Base-by-base conservation (phyloP, 2,329 filamentous ascomycete species). In the Fusarium citri region DNA sequence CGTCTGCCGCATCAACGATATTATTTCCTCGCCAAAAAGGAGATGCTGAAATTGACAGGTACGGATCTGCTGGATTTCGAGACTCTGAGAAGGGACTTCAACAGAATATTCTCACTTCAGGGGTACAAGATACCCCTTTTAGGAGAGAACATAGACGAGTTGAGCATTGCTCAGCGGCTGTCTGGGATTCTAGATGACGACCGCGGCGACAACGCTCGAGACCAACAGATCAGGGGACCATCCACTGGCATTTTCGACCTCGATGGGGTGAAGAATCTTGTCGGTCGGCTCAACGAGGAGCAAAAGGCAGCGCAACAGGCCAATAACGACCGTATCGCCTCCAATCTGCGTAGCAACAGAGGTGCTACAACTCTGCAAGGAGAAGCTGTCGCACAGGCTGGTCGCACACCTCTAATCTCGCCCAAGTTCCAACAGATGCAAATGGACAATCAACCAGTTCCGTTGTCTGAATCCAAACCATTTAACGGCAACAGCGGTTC, bases 1-100 rank as follows among this genome's bases (percentile, higher is more conserved):
- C 53, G 67, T 31, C 68, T 51, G 23, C 55, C 61, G 4, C 61
- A 68, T 26, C 67, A 75, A 40, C 62, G 59, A 28, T 67, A 64
- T 54, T 71, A 56, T 26, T 68, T 72, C 40, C 55, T 75, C 10
- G 69, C 73, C 5, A 75, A 72, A 34, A 70, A 65, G 26, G 69
- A 73, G 34, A 71, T 74, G 71, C 34, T 72, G 49, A 66, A 34
- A 15, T 42, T 69, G n/a, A 57, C 58, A 26, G 71, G 68, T 4
- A 10, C 28, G 7, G 37, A 61, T 16, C 49, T 73, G 16, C 37
- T 42, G 15, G 15, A 59, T 3, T 41, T 74, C 20, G 37, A 54
- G 34, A n/a, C 10, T 37, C 11, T 37, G 34, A n/a, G 34, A 37
- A 37, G 18, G 11, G 45, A 66, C 20, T 73, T 74, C 40, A 67